These are phyloP conservation scores for Borovskyia barvae DNA, from an alignment of 208 protist species.

Conservation along the genomic window DNA sequence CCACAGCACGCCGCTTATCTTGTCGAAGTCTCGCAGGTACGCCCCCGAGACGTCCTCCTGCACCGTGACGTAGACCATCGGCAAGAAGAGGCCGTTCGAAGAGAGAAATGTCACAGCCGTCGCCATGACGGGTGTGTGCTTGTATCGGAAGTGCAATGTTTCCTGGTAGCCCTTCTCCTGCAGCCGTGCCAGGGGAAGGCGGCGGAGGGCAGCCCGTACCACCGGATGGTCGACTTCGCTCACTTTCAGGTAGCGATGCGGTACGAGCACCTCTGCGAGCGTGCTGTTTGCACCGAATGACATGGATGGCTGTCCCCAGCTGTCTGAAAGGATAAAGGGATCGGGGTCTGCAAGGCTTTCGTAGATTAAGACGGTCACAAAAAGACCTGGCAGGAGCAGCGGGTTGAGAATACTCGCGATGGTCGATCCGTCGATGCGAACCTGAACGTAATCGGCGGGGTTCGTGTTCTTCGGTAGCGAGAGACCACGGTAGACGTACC, in stretches of 20 bases:
- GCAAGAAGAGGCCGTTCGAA: neutral
- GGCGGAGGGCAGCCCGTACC: conserved; percentile 27
- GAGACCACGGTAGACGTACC: conserved; percentile 7
- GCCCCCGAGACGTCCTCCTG: neutral
- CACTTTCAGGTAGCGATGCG: conserved; percentile 7
- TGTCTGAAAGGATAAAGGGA: conserved; percentile 17
- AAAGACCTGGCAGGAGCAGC: neutral
- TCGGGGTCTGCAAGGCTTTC: neutral
- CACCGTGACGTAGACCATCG: conserved; percentile 7
- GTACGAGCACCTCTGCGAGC: too few species aligned
- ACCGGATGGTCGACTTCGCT: conserved; percentile 31
- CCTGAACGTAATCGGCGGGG: conserved; percentile 5
- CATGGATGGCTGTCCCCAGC: conserved; percentile 14
- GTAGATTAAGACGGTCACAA: conserved; percentile 3
- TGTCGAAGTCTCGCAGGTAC: conserved; percentile 2
- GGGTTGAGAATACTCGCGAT: neutral
- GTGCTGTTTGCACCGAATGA: too few species aligned
- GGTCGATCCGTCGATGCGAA: conserved; percentile 7
- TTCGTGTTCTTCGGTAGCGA: neutral
- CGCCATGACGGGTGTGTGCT: neutral
- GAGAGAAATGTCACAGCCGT: neutral
- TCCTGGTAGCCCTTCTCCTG: neutral
- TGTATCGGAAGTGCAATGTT: neutral
- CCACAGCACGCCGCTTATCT: neutral
- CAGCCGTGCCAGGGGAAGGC: conserved; percentile 15